Base-by-base conservation (phyloP, 2,329 filamentous ascomycete species). In the Raffaelea ambrosiae region DNA sequence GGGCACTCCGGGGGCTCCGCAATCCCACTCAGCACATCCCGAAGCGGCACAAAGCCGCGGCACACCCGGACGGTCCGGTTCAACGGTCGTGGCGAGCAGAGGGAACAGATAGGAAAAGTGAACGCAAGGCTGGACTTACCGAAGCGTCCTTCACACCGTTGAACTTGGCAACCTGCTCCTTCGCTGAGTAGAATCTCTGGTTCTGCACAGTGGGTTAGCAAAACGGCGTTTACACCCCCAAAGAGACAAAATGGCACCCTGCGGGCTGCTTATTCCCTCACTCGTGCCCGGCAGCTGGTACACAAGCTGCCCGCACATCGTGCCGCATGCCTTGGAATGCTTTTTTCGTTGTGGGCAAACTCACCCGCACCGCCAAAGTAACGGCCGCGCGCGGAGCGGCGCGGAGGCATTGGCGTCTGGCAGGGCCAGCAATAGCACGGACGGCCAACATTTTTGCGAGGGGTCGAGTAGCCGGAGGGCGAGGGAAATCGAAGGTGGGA, bases 121-220 rank as follows among this genome's bases (percentile, higher is more conserved):
- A 41, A 14, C 7, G 20, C 16, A 26, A 26, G 48, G 43, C 41
- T 41, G 46, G 47, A 51, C 85, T 67, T 82, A 93, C 88, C 76
- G 91, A 84, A 65, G 84, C 73, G 65, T 86, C 88, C 74, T 95
- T 96, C 66, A 81, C 77, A 59, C 91, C 93, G 63, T 88, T 84
- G 76, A 96, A 98, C 74, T 93, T 87, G 68, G 90, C 93, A 61
- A 97, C 89, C 60, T 79, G 79, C 39, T 86, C 80, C 41, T 86
- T 81, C 52, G 77, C 69, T 69, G 67, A 65, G 73, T 79, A 65
- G 79, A 80, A 73, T 69, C 81, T 71, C 65, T 70, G 66, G 65
- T 68, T 70, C 74, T 79, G 48, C 50, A 23, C 3, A 5, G 8
- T 13, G 7, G 13, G 26, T 29, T 29, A 26, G 36, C 14, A 22